Base-by-base conservation (phyloP, 73 alveolate genomes). In the Paramecium bursaria region DNA sequence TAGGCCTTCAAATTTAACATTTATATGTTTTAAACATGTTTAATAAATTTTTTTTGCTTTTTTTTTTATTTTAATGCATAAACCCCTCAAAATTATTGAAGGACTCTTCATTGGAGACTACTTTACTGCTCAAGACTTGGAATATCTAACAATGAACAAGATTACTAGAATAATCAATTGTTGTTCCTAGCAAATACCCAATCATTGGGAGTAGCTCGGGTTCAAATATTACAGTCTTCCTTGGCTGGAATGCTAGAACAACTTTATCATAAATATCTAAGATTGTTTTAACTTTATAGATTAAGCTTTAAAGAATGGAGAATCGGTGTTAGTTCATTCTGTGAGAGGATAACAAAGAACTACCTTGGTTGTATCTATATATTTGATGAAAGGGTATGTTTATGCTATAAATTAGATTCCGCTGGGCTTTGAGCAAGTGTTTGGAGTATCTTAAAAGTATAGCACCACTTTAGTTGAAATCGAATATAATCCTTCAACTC, bases 161-260 rank as follows among this genome's bases (percentile, higher is more conserved):
- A 95, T 95, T 44, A 77, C 96, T 9, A 95, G 94, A 53, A 85
- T 95, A 35, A 92, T 95, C 52, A 95, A 95, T 75, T 94, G 98
- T 21, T 94, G 98, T 15, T 98, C 98, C 6, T 86, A 92, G 19
- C 93, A 92, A 75, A 77, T 95, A n/a, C 97, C 97, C 14, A 94
- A 95, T 75, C 94, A 93, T 55, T 94, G 97, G 97, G 98, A 94
- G 86, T 86, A 95, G 47, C 53, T 94, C 42, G 99, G 98, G 26
- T 93, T 95, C 52, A 91, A 88, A 85, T 95, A 95, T 74, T 85
- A 94, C 23, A 86, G 95, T 5, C 88, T 90, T 61, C 85, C 82
- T 73, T 96, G 98, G 98, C 79, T 90, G 21, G 98, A 93, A 88
- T 77, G 85, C 26, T 94, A 60, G 6, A 27, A 13, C 30, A 22